phyloP scores from a whole-genome alignment of 1,139 yeast genomes.

The Kazachstania sp. region DNA sequence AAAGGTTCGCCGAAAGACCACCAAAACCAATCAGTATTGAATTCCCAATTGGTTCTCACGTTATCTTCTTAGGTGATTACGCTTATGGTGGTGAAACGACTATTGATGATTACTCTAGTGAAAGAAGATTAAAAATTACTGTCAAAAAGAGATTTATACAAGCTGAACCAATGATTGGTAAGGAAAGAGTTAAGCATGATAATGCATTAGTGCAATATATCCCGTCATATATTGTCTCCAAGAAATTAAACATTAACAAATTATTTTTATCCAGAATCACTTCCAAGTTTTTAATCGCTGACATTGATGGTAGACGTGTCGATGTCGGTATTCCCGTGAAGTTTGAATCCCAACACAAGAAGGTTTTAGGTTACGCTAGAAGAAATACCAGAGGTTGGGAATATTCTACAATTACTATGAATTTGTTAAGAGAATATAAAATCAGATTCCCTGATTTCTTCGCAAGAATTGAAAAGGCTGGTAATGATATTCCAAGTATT shows the following conservation, averaged over 20 bases:
- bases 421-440: constrained; percentile 55
- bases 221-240: constrained; percentile 62
- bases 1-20: constrained; percentile 60
- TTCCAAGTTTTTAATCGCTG: constrained; percentile 57
- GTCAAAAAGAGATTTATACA: constrained; percentile 45
- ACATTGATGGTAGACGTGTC: constrained; percentile 43
- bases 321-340: constrained; percentile 83
- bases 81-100: constrained; percentile 84
- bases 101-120: constrained; percentile 52
- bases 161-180: constrained; percentile 58
- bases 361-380: constrained; percentile 81
- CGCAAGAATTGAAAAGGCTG: constrained; percentile 22
- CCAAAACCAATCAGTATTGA: constrained; percentile 77
- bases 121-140: constrained; percentile 43
- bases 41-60: constrained; percentile 65
- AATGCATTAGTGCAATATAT: constrained; percentile 47
- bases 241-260: constrained; percentile 48
- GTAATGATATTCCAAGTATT: constrained; percentile 35
- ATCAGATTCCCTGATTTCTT: constrained; percentile 56
- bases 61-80: constrained; percentile 77
- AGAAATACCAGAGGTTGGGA: constrained; percentile 71
- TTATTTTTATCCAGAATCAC: constrained; percentile 70
- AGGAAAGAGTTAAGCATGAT: constrained; percentile 51
- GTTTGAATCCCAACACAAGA: constrained; percentile 68
- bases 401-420: constrained; percentile 66